Conservation (phyloP, 352 stramenopile genomes). For the Globisporangium canariense region DNA sequence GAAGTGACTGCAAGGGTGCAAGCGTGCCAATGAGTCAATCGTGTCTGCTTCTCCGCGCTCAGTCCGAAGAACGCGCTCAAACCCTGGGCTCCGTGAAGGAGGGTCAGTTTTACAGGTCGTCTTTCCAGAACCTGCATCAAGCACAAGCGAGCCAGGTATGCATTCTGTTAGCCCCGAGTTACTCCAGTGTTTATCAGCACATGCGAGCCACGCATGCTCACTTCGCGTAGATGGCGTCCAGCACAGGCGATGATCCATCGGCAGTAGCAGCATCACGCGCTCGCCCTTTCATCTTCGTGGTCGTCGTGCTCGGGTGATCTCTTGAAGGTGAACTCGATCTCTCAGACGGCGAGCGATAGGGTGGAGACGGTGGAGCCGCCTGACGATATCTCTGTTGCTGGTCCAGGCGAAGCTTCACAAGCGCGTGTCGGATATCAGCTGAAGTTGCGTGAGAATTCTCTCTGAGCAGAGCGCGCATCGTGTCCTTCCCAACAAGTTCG, state of each 20-base stretch:
- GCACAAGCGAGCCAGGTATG: neutral
- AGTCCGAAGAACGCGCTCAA: too few relatives aligned
- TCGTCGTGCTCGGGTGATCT: neutral
- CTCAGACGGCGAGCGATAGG: neutral
- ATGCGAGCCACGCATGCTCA: neutral
- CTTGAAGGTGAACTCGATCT: conserved; percentile 2
- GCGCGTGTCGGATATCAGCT: conserved; percentile 12
- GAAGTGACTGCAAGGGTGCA: too few relatives aligned
- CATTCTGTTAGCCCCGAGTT: neutral
- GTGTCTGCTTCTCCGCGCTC: too few relatives aligned
- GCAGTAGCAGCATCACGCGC: neutral
- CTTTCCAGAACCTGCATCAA: conserved; percentile 12
- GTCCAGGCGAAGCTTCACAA: neutral
- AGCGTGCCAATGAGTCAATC: too few relatives aligned
- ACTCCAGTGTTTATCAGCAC: too few relatives aligned
- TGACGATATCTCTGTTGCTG: neutral
- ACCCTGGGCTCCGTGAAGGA: neutral
- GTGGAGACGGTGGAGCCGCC: neutral
- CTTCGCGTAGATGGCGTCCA: conserved; percentile 21
- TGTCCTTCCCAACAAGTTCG: conserved; percentile 22
- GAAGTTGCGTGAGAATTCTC: conserved; percentile 7
- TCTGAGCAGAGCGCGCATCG: conserved; percentile 12
- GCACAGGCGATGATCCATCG: conserved; percentile 5
- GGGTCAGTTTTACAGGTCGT: neutral
- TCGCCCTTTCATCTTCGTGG: neutral